A percentile compares a stretch with the other conserved stretches of the same genome.
Evolutionary conservation across 129 eudicot species (phyloP).

Genomic region (Saposhnikovia divaricata): DNA sequence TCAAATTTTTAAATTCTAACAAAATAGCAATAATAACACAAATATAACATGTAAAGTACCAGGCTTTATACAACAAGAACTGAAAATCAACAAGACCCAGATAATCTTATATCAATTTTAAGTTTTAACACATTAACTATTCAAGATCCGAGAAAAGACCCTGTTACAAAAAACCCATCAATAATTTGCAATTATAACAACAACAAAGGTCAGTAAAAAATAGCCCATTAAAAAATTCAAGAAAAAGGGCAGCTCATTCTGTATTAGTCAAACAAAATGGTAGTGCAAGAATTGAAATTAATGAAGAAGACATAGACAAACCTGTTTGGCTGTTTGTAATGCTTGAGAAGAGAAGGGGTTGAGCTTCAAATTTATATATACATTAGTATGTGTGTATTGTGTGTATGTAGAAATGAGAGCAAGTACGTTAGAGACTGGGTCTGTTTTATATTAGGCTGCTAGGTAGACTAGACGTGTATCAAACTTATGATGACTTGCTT

Average conservation of each 20-base stretch:
- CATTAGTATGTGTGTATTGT: background rate
- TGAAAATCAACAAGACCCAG: background rate
- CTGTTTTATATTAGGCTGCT: background rate
- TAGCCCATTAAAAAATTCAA: background rate
- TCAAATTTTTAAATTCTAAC: background rate
- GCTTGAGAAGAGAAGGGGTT: background rate
- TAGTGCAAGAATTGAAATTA: background rate
- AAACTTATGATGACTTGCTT: background rate
- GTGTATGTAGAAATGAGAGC: background rate
- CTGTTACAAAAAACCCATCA: background rate
- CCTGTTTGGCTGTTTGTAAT: background rate
- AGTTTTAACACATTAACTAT: background rate
- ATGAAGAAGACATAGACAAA: background rate
- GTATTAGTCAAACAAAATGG: background rate
- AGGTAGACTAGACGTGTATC: background rate
- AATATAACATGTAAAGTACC: background rate
- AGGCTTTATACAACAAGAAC: conserved; percentile 1
- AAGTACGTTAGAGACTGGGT: conserved; percentile 2
- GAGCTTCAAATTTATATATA: background rate
- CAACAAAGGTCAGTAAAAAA: background rate
- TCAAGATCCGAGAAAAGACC: background rate
- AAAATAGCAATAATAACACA: background rate
- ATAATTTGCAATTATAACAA: background rate
- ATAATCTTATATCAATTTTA: background rate
- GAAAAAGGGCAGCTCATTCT: background rate